These are phyloP conservation scores for Sordariomycetes sp. DNA, from an alignment of 2,329 filamentous ascomycete genomes.

Conservation along the genomic window DNA sequence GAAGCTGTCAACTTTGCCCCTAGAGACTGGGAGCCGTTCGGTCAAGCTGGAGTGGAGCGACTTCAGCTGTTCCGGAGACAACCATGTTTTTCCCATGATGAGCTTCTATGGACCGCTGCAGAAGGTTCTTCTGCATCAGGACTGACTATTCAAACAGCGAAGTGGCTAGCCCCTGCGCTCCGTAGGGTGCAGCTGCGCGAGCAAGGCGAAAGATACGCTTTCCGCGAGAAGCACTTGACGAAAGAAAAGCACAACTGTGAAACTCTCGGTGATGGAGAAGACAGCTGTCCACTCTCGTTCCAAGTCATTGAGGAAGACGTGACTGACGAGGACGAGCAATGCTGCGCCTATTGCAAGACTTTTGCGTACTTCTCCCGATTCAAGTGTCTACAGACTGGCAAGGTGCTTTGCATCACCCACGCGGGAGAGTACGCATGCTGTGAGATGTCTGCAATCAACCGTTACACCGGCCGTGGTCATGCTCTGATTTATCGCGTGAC, in stretches of 20 bases:
- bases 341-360: constrained; percentile 85
- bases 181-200: constrained; percentile 72
- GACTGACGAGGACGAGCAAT: constrained; percentile 87
- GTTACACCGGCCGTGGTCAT: constrained; percentile 63
- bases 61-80: constrained; percentile 82
- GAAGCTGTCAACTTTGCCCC: constrained; percentile 98
- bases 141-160: constrained; percentile 76
- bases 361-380: constrained; percentile 89
- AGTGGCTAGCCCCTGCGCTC: constrained; percentile 87
- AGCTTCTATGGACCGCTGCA: constrained; percentile 84
- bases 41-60: constrained; percentile 75
- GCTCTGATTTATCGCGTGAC: constrained; percentile 69
- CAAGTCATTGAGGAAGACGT: constrained; percentile 65
- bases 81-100: constrained; percentile 95
- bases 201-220: constrained; percentile 54
- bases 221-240: constrained; percentile 57
- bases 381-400: constrained; percentile 72
- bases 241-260: constrained; percentile 42
- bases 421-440: constrained; percentile 78
- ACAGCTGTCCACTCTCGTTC: constrained; percentile 50
- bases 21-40: constrained; percentile 88
- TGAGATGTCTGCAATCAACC: constrained; percentile 53
- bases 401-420: constrained; percentile 74
- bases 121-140: constrained; percentile 58
- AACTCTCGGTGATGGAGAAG: constrained; percentile 29